Conservation (phyloP, 768 basidiomycete genomes). For the Collybiopsis luxurians region DNA sequence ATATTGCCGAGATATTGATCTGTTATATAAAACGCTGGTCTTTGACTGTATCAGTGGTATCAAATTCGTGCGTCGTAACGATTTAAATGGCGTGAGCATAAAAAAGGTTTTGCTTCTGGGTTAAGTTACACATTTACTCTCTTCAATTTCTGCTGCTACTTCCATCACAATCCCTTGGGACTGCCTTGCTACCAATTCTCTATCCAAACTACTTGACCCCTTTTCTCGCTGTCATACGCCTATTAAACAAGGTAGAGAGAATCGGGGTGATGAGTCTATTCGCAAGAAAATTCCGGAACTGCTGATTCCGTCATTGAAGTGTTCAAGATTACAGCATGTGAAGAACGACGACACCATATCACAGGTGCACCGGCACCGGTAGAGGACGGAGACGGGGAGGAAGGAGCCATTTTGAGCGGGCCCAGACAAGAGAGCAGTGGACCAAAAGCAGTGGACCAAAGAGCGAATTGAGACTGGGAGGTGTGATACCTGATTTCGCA, state of each 20-base stretch:
- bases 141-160: too few species aligned
- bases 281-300: conserved; percentile 53
- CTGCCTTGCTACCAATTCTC: conserved; percentile 39
- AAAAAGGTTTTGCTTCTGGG: too few species aligned
- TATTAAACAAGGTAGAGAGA: conserved; percentile 40
- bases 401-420: background rate
- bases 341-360: conserved; percentile 46
- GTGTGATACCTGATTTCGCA: conserved; percentile 83
- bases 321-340: conserved; percentile 51
- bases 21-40: too few species aligned
- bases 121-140: too few species aligned
- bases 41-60: too few species aligned
- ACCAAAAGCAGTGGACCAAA: conserved; percentile 88
- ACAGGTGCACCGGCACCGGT: conserved; percentile 7
- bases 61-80: too few species aligned
- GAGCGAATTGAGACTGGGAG: conserved; percentile 85
- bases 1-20: too few species aligned
- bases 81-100: too few species aligned
- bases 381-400: background rate
- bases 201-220: conserved; percentile 51
- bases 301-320: conserved; percentile 69
- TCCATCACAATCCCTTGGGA: too few species aligned
- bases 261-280: conserved; percentile 40
- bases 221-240: conserved; percentile 37
- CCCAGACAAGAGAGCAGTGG: conserved; percentile 82